These are phyloP conservation scores for Paramecium tetraurelia DNA, from an alignment of 73 alveolate species.

Conservation along the genomic window DNA sequence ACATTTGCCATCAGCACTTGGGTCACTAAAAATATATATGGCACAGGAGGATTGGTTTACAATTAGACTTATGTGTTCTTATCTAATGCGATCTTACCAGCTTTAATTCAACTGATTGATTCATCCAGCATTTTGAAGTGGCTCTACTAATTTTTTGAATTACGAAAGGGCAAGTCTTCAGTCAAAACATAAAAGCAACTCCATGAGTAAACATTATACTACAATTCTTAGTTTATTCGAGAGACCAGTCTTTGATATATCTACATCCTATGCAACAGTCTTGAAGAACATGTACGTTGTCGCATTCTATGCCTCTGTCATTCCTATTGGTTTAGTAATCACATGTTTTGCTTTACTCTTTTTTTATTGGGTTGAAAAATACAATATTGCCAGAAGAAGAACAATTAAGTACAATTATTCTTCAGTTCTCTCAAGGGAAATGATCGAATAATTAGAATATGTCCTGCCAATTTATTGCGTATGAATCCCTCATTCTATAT, in stretches of 20 bases:
- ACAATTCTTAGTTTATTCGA: constrained; percentile 33
- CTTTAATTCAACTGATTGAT: background rate
- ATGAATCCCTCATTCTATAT: background rate
- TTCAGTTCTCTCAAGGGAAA: constrained; percentile 47
- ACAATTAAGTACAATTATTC: constrained; percentile 36
- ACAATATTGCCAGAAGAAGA: constrained; percentile 55
- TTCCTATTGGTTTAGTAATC: constrained; percentile 50
- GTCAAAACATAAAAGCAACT: constrained; percentile 23
- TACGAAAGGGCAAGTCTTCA: background rate
- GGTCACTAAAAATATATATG: constrained; percentile 23
- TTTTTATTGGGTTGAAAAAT: constrained; percentile 60
- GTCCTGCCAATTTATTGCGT: constrained; percentile 57
- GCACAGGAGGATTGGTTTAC: constrained; percentile 51
- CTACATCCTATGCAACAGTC: constrained; percentile 44
- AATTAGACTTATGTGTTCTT: constrained; percentile 56
- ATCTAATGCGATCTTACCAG: constrained; percentile 42
- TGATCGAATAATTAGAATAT: constrained; percentile 55
- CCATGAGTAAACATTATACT: background rate
- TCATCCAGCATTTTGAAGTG: constrained; percentile 17
- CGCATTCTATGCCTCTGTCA: constrained; percentile 53
- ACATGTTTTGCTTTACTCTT: constrained; percentile 34
- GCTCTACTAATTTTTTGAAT: background rate
- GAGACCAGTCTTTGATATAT: constrained; percentile 51
- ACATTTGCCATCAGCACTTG: constrained; percentile 62
- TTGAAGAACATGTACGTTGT: constrained; percentile 58